phyloP scores from a whole-genome alignment of 306 rosid genomes.

The Citrullus amarus region DNA sequence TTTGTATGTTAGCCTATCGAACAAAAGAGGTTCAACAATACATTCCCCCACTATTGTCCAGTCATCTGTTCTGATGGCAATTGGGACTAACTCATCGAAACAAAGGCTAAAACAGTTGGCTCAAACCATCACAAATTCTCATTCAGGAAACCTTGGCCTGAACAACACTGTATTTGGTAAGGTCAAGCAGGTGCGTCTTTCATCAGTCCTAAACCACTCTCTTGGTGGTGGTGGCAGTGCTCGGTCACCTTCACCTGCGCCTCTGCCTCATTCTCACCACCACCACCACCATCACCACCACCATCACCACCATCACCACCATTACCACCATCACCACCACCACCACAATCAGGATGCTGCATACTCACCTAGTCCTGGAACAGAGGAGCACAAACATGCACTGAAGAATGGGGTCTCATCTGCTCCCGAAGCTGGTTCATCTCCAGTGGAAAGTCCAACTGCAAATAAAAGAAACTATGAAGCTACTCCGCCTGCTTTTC shows the following conservation, averaged over 20 bases:
- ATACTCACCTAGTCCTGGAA: slow-evolving; percentile 37
- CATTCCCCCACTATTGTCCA: slow-evolving; percentile 60
- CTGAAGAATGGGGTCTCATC: neutral
- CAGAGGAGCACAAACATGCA: slow-evolving; percentile 15
- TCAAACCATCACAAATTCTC: slow-evolving; percentile 61
- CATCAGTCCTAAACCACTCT: slow-evolving; percentile 56
- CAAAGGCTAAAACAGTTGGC: slow-evolving; percentile 69
- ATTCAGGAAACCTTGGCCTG: slow-evolving; percentile 69
- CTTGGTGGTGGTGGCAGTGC: slow-evolving; percentile 38
- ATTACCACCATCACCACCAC: slow-evolving; percentile 32
- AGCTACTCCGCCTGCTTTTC: slow-evolving; percentile 51
- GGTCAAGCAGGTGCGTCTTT: slow-evolving; percentile 85
- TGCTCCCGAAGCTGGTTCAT: slow-evolving; percentile 21
- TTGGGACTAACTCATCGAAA: slow-evolving; percentile 49
- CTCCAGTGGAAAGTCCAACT: slow-evolving; percentile 20
- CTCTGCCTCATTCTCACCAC: slow-evolving; percentile 33
- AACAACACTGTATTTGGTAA: slow-evolving; percentile 72
- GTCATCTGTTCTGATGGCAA: slow-evolving; percentile 50
- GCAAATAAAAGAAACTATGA: slow-evolving; percentile 20
- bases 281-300: slow-evolving; percentile 7
- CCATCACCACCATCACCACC: neutral
- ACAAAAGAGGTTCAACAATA: slow-evolving; percentile 63
- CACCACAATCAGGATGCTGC: slow-evolving; percentile 23
- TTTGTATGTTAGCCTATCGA: slow-evolving; percentile 47
- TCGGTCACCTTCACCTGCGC: slow-evolving; percentile 56